Evolutionary conservation across 177 flowering plant genomes (phyloP).

Genomic region (Vitis hybrid): DNA sequence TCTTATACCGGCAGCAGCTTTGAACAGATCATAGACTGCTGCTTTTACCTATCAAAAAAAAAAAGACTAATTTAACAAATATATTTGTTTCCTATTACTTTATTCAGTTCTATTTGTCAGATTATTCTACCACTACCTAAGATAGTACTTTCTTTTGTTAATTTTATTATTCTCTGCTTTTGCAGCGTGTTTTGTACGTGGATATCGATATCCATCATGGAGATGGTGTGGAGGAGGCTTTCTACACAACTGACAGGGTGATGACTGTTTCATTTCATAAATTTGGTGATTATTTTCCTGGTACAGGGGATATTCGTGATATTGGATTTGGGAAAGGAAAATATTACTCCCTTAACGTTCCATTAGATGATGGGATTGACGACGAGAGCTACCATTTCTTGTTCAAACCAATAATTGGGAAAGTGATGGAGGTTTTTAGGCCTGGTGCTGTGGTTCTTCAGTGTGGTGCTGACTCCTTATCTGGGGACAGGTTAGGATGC

Average conservation of each 20-base stretch:
- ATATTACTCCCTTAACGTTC: constrained; percentile 47
- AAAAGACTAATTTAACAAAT: not conserved
- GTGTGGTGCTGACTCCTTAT: constrained; percentile 91
- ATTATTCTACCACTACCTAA: too few species aligned
- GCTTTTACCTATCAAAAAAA: too few species aligned
- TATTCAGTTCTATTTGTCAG: too few species aligned
- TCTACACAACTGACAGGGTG: constrained; percentile 51
- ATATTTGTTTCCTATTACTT: not conserved
- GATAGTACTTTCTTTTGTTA: not conserved
- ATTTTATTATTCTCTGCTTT: not conserved
- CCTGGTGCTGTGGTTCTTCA: constrained; percentile 96
- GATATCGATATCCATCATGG: constrained; percentile 56
- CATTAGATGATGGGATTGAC: constrained; percentile 48
- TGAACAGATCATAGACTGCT: too few species aligned
- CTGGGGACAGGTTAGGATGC: constrained; percentile 92
- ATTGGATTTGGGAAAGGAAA: constrained; percentile 39
- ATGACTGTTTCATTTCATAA: constrained; percentile 60
- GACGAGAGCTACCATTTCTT: constrained; percentile 43
- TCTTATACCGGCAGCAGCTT: too few species aligned
- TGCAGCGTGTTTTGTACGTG: constrained; percentile 51
- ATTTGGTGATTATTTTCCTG: constrained; percentile 49
- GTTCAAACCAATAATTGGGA: constrained; percentile 65
- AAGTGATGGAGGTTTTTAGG: constrained; percentile 86
- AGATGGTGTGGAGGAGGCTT: constrained; percentile 60
- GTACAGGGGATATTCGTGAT: constrained; percentile 44